Conservation (phyloP, 371 early-diverging fungal species). For the Mucor irregularis region DNA sequence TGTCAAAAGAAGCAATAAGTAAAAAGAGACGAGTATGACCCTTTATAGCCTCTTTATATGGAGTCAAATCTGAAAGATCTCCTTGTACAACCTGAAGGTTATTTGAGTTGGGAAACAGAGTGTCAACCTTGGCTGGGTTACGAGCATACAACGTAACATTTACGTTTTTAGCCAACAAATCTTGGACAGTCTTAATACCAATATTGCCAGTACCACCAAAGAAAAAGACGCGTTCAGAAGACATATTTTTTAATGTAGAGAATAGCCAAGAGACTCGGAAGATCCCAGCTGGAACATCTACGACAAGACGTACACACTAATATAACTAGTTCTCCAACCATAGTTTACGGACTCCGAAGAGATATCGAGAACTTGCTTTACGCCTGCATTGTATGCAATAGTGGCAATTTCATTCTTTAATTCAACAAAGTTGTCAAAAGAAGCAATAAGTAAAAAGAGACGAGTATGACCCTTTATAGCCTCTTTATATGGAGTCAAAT, state of each 20-base stretch:
- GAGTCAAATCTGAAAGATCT: slow-evolving; percentile 23
- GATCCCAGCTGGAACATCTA: slow-evolving; percentile 16
- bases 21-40: slow-evolving; percentile 35
- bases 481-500: slow-evolving; percentile 20
- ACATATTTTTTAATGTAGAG: too few relatives aligned
- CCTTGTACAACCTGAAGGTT: slow-evolving; percentile 21
- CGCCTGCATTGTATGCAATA: slow-evolving; percentile 30
- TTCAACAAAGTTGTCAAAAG: not conserved
- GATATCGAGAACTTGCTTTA: slow-evolving; percentile 37
- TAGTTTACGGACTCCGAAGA: too few relatives aligned
- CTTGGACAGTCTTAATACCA: slow-evolving; percentile 16
- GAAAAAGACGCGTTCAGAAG: slow-evolving; percentile 25
- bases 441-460: slow-evolving; percentile 24
- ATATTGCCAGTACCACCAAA: slow-evolving; percentile 40
- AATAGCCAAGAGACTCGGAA: slow-evolving; percentile 16
- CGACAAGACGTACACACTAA: slow-evolving; percentile 12
- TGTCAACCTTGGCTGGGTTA: slow-evolving; percentile 17
- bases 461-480: slow-evolving; percentile 30
- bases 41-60: slow-evolving; percentile 21
- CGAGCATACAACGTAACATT: slow-evolving; percentile 27
- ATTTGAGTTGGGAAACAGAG: slow-evolving; percentile 4
- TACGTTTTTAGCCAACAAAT: slow-evolving; percentile 11
- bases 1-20: slow-evolving; percentile 7
- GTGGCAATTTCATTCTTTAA: slow-evolving; percentile 14
- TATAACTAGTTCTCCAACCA: too few relatives aligned